phyloP scores from a whole-genome alignment of 805 yeast species.

The Teunomyces gatunensis region DNA sequence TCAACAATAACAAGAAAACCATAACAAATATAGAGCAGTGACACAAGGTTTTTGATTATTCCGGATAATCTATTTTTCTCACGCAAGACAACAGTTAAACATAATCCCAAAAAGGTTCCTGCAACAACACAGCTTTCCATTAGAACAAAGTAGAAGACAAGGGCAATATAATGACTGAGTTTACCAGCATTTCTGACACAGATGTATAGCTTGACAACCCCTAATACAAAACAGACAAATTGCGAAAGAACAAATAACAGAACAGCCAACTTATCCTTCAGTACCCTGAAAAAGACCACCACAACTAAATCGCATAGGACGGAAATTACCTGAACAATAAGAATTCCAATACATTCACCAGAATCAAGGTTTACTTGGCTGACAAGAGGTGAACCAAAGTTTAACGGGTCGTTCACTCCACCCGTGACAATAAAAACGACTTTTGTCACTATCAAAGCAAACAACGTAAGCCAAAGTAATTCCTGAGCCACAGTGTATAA shows the following conservation, averaged over 20 bases:
- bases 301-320: not conserved
- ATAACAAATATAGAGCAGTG: not conserved
- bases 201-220: not conserved
- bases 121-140: not conserved
- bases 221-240: not conserved
- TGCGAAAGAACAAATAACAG: not conserved
- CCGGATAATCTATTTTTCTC: not conserved
- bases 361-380: not conserved
- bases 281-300: not conserved
- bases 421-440: not conserved
- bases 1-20: not conserved
- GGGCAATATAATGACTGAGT: not conserved
- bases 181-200: not conserved
- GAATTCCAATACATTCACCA: not conserved
- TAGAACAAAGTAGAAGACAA: not conserved
- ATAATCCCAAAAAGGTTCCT: not conserved
- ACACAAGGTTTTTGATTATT: not conserved
- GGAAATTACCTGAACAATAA: not conserved
- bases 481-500: not conserved
- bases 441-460: not conserved
- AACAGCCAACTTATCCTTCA: not conserved
- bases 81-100: not conserved
- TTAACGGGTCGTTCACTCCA: not conserved
- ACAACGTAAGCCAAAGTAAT: not conserved
- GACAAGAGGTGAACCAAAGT: not conserved